Percentiles rank a stretch among this genome's conserved stretches.
Evolutionary conservation across 495 filamentous ascomycete genomes (phyloP).

Genomic region (Acidiella bohemica): DNA sequence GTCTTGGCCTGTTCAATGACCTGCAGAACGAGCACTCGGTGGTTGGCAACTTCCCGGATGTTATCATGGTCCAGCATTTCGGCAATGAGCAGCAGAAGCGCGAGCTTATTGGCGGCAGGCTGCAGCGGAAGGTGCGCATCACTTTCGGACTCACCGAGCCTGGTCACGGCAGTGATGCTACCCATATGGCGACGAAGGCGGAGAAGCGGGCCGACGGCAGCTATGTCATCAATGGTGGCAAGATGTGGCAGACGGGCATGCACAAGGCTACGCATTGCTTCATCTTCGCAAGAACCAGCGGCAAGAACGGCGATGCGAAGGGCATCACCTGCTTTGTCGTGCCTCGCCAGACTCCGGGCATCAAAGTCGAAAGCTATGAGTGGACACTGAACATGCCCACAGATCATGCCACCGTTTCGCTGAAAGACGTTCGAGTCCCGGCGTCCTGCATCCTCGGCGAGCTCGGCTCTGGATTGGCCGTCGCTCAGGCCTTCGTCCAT

Average conservation of each 20-base stretch:
- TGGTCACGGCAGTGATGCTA: constrained; percentile 46
- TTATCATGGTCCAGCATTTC: constrained; percentile 45
- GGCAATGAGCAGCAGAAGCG: constrained; percentile 37
- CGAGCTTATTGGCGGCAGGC: constrained; percentile 35
- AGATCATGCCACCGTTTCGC: constrained; percentile 41
- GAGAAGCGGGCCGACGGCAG: constrained; percentile 28
- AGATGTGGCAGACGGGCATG: constrained; percentile 51
- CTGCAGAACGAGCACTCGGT: constrained; percentile 47
- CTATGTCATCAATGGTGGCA: constrained; percentile 40
- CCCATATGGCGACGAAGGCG: constrained; percentile 42
- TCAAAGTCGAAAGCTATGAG: constrained; percentile 40
- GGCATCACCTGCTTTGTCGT: constrained; percentile 48
- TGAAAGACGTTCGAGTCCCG: constrained; percentile 39
- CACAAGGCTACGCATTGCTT: constrained; percentile 45
- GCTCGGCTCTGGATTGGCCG: constrained; percentile 36
- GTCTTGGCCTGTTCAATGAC: constrained; percentile 46
- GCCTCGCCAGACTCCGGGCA: constrained; percentile 33
- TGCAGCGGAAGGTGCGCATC: constrained; percentile 36
- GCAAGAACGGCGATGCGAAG: constrained; percentile 31
- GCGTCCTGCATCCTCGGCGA: constrained; percentile 35
- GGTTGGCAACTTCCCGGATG: constrained; percentile 45
- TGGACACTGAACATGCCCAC: constrained; percentile 53
- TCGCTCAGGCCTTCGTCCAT: constrained; percentile 49
- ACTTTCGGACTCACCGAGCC: constrained; percentile 50
- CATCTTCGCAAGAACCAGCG: constrained; percentile 43